These are phyloP conservation scores for Gastrodia elata DNA, from an alignment of 106 monocot genomes.

Conservation along the genomic window DNA sequence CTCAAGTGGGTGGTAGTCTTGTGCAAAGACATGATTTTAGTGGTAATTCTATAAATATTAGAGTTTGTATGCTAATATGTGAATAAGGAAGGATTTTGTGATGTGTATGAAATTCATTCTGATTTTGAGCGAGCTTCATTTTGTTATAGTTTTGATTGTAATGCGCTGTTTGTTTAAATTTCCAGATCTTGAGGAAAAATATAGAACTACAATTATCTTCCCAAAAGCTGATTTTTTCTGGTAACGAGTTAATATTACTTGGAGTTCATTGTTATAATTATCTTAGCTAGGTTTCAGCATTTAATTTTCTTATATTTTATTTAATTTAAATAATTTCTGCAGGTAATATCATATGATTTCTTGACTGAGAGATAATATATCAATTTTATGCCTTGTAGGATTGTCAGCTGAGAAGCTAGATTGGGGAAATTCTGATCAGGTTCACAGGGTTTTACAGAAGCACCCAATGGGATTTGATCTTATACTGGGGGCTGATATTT, in stretches of 20 bases:
- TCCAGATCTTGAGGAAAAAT: slow-evolving; percentile 58
- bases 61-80: too few relatives aligned
- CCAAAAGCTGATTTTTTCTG: slow-evolving; percentile 21
- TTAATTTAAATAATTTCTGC: background rate
- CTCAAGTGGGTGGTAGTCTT: too few relatives aligned
- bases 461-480: slow-evolving; percentile 79
- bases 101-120: too few relatives aligned
- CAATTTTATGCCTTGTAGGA: slow-evolving; percentile 21
- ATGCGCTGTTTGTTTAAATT: background rate
- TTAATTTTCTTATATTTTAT: background rate
- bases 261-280: background rate
- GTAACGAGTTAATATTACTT: slow-evolving; percentile 19
- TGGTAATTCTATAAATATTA: too few relatives aligned
- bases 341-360: too few relatives aligned
- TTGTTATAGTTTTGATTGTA: background rate
- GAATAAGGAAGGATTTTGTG: too few relatives aligned
- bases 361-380: background rate
- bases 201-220: slow-evolving; percentile 55
- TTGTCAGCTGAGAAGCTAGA: slow-evolving; percentile 71
- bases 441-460: slow-evolving; percentile 40
- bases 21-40: too few relatives aligned
- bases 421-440: slow-evolving; percentile 66
- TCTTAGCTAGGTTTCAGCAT: background rate
- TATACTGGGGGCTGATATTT: slow-evolving; percentile 94
- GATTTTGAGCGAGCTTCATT: background rate